Conservation (phyloP, 139 green algal genomes). For the Mesotaenium endlicherianum region DNA sequence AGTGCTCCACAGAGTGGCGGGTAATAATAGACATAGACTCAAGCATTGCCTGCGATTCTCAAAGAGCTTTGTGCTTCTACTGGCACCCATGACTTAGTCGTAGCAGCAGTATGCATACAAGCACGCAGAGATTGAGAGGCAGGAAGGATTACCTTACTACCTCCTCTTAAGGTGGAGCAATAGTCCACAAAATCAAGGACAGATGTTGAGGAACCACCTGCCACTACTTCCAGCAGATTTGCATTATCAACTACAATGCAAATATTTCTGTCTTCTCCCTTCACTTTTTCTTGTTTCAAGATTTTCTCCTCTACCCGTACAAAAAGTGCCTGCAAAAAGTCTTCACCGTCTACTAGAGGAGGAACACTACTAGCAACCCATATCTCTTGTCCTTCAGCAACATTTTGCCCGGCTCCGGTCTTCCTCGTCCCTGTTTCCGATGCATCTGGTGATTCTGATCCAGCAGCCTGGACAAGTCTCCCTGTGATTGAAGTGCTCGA, state of each 20-base stretch:
- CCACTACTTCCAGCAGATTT: constrained; percentile 13
- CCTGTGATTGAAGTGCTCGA: neutral
- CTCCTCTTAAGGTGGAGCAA: neutral
- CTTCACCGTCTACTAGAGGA: too few relatives aligned
- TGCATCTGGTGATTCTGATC: neutral
- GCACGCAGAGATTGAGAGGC: neutral
- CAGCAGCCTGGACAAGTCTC: neutral
- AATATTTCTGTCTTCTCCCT: neutral
- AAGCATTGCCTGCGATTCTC: too few relatives aligned
- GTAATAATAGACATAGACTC: too few relatives aligned
- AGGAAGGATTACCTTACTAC: neutral
- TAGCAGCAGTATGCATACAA: too few relatives aligned
- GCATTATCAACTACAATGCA: constrained; percentile 32
- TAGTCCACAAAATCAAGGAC: constrained; percentile 32
- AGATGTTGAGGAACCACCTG: neutral
- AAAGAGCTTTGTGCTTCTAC: too few relatives aligned
- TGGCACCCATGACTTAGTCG: too few relatives aligned
- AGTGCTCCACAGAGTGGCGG: too few relatives aligned
- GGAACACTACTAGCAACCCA: too few relatives aligned
- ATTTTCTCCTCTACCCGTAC: neutral
- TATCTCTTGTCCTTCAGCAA: neutral
- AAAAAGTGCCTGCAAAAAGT: neutral
- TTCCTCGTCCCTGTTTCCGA: neutral
- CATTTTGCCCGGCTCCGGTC: neutral
- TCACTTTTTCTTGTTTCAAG: neutral